Conservation (phyloP, 2,329 filamentous ascomycete species). For the Aspergillus phoenicis region DNA sequence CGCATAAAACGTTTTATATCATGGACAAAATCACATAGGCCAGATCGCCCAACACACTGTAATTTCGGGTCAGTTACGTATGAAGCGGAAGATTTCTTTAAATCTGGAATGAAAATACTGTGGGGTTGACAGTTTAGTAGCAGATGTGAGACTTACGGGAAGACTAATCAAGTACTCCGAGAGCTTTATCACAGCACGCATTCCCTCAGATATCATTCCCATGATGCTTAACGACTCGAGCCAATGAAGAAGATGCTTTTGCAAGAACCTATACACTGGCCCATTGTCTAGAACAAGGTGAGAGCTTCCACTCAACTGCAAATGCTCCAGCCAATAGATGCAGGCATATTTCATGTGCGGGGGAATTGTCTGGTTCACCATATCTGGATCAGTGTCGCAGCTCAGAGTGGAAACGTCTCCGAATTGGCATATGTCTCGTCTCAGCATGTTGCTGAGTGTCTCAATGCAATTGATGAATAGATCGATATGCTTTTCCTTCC, state of each 20-base stretch:
- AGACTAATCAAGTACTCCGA: too few relatives aligned
- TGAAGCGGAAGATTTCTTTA: background rate
- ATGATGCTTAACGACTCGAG: background rate
- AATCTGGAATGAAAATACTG: background rate
- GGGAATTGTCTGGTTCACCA: background rate
- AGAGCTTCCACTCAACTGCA: background rate
- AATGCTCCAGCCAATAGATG: conserved; percentile 2
- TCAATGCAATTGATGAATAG: background rate
- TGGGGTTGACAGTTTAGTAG: too few relatives aligned
- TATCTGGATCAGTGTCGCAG: background rate
- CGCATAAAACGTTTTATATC: background rate
- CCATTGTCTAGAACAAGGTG: background rate
- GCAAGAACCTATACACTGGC: background rate
- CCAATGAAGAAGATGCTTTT: conserved; percentile 7
- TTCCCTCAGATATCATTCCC: too few relatives aligned
- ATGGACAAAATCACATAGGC: background rate
- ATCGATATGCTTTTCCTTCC: background rate
- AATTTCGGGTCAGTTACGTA: background rate
- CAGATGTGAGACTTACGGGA: too few relatives aligned
- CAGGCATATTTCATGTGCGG: conserved; percentile 8
- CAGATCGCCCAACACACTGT: background rate
- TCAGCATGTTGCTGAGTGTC: background rate
- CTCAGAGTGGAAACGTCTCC: background rate
- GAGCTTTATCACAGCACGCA: too few relatives aligned
- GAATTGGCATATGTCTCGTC: background rate